Evolutionary conservation across 306 rosid genomes (phyloP), one percentile per base, ranked within the genome.

Genomic region (Cercis canadensis): DNA sequence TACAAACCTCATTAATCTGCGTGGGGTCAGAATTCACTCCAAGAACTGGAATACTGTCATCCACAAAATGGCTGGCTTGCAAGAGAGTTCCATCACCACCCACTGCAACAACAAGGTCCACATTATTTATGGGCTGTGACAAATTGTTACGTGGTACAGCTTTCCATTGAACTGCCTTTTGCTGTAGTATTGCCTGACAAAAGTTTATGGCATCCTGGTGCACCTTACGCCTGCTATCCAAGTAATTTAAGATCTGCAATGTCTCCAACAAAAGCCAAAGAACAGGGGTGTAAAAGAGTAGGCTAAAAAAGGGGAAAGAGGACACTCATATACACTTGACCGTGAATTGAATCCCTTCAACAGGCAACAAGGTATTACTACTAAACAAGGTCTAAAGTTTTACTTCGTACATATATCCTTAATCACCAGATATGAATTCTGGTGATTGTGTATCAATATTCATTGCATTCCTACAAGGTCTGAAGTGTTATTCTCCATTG

Each of bases 11-110:
- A 31, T 87, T 85, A 69, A 72, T 74, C 68, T 47, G 75, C 21
- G 98, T 89, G 55, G 98, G 97, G 75, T 89, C 98, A 41, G 98
- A 94, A 77, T 94, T 94, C 74, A 94, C 95, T 69, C 98, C 98
- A n/a, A 94, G 86, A 76, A 90, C 72, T 10, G 97, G 96, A 81
- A 89, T 70, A 6, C 80, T 78, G 66, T 89, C 88, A 62, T 94
- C 92, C 73, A 89, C 75, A 65, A 83, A 89, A 90, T 94, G 92
- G 77, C 96, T 89, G 36, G 95, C 95, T 69, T 86, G 96, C 67
- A 94, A 71, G 69, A 94, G 88, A 39, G 98, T 89, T 64, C 98
- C 98, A 82, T 89, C 98, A 32, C 97, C 98, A 49, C 98, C 98
- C 74, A 94, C 69, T 33, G 98, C 80, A 41, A 90, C 82, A 69